These are phyloP conservation scores for Ascomycota sp. DNA, from an alignment of 2,329 filamentous ascomycete species.

Conservation along the genomic window DNA sequence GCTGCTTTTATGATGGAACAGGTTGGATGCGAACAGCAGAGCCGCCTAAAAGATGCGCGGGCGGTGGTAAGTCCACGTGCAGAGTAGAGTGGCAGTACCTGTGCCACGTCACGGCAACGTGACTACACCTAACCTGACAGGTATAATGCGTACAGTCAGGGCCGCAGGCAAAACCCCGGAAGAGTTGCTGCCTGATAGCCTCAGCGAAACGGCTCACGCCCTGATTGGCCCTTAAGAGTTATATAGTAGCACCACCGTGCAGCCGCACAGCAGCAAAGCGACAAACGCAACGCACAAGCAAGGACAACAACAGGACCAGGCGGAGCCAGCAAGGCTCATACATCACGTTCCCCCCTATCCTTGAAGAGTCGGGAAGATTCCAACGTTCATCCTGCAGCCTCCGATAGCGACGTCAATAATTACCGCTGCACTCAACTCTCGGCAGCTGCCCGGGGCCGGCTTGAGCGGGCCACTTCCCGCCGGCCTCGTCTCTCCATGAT, in stretches of 20 bases:
- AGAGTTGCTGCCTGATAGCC: slow-evolving; percentile 18
- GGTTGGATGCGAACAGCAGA: too few relatives aligned
- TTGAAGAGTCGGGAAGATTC: too few relatives aligned
- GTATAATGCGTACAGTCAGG: too few relatives aligned
- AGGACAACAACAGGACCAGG: too few relatives aligned
- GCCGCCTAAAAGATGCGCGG: too few relatives aligned
- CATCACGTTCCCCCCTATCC: too few relatives aligned
- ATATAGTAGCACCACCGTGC: neutral
- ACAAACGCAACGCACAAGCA: slow-evolving; percentile 2
- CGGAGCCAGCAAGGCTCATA: too few relatives aligned
- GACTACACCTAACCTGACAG: too few relatives aligned
- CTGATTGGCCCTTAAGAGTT: slow-evolving; percentile 10
- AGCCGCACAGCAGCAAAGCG: neutral
- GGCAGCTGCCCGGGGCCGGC: neutral
- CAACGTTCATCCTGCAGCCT: too few relatives aligned
- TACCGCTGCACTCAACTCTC: neutral
- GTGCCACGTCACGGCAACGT: neutral
- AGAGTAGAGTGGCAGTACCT: neutral
- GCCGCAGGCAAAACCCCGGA: neutral
- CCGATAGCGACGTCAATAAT: too few relatives aligned
- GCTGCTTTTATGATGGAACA: too few relatives aligned
- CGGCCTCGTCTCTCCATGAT: slow-evolving; percentile 15
- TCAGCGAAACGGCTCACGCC: slow-evolving; percentile 6
- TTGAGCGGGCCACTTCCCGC: slow-evolving; percentile 6
- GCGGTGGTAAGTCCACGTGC: too few relatives aligned